A percentile compares a stretch with the other conserved stretches of the same genome.
Conservation (phyloP, 306 rosid genomes). For the Echinosophora koreensis region DNA sequence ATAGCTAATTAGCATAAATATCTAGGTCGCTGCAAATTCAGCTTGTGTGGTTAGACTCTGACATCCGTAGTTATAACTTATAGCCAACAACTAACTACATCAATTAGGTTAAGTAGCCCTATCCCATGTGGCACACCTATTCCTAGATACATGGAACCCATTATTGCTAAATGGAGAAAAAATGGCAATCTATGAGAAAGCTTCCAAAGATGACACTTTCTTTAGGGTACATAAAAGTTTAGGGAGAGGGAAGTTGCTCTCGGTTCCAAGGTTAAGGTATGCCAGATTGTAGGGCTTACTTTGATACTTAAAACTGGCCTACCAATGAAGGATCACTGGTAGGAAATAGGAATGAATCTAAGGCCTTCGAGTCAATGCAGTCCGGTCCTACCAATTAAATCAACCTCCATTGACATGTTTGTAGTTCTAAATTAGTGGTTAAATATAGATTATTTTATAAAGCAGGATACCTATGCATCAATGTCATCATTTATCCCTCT, state of each 20-base stretch:
- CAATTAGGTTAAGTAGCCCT: neutral
- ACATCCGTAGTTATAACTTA: neutral
- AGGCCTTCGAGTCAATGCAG: too few relatives aligned
- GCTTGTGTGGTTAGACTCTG: constrained; percentile 8
- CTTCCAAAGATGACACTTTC: neutral
- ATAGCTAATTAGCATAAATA: neutral
- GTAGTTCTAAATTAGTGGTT: neutral
- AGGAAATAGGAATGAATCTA: too few relatives aligned
- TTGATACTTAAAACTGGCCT: too few relatives aligned
- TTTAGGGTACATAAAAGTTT: neutral
- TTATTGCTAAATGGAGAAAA: neutral
- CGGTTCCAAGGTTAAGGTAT: too few relatives aligned
- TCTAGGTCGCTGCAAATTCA: constrained; percentile 10
- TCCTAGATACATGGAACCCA: neutral
- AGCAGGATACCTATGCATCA: neutral
- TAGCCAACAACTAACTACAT: neutral
- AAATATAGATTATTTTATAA: neutral
- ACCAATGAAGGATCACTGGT: too few relatives aligned
- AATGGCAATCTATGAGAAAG: neutral
- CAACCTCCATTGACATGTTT: too few relatives aligned
- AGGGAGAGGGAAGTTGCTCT: too few relatives aligned
- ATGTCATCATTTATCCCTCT: neutral
- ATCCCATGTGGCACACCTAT: too few relatives aligned
- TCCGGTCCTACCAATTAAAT: too few relatives aligned
- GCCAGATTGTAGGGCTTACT: too few relatives aligned